A percentile compares a stretch with the other conserved stretches of the same genome.
These are phyloP conservation scores for Colletotrichum australisinense DNA, from an alignment of 2,329 filamentous ascomycete species.

Conservation along the genomic window DNA sequence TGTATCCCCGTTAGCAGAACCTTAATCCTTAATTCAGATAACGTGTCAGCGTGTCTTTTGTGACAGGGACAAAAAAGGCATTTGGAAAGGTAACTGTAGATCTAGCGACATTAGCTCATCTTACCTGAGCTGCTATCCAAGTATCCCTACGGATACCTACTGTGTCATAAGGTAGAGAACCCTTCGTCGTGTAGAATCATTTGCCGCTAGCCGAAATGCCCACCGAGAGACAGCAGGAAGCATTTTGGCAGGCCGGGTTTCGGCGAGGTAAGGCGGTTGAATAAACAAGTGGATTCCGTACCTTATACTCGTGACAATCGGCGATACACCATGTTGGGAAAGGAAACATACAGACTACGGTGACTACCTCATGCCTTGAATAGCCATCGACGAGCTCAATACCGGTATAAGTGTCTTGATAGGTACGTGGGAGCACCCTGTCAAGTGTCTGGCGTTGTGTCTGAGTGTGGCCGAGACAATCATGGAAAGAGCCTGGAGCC, in stretches of 20 bases:
- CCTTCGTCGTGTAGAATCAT: not conserved
- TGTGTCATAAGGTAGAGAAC: not conserved
- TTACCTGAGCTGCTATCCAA: not conserved
- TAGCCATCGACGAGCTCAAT: not conserved
- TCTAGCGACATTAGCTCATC: not conserved
- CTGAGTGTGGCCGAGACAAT: not conserved
- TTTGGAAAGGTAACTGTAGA: not conserved
- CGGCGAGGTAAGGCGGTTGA: not conserved
- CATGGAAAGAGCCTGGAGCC: not conserved
- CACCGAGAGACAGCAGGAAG: not conserved
- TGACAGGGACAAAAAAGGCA: not conserved
- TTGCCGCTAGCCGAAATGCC: not conserved
- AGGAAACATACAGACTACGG: not conserved
- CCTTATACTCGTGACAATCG: not conserved
- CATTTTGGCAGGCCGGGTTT: not conserved
- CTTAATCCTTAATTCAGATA: not conserved
- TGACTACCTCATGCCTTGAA: not conserved
- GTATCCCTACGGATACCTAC: not conserved
- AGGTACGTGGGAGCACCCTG: not conserved
- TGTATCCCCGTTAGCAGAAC: not conserved
- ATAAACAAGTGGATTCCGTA: not conserved
- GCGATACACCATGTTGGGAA: not conserved
- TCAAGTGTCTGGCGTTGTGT: not conserved
- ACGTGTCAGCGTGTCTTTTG: not conserved
- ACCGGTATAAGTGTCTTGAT: not conserved